These are phyloP conservation scores for Phytophthora pini DNA, from an alignment of 352 stramenopile species.

Conservation along the genomic window DNA sequence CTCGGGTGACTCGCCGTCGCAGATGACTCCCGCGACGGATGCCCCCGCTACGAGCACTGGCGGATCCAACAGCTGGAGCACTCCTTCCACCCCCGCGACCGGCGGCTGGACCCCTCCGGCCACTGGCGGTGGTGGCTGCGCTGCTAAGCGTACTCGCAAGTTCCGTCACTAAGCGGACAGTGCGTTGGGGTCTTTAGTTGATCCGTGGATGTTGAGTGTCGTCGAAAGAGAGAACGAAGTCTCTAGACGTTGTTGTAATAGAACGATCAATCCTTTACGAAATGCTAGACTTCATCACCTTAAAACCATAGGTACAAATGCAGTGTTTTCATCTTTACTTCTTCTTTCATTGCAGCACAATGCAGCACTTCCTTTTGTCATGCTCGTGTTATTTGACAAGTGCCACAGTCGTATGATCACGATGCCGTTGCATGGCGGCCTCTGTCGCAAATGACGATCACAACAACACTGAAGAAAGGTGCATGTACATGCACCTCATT, in stretches of 20 bases:
- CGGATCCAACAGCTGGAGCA: background rate
- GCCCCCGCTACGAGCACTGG: background rate
- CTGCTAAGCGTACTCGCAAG: conserved; percentile 3
- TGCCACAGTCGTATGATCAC: background rate
- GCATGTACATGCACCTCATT: background rate
- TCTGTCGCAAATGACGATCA: background rate
- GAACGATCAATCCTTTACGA: conserved; percentile 15
- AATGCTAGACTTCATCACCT: conserved; percentile 10
- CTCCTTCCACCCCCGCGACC: conserved; percentile 1
- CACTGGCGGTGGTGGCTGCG: conserved; percentile 6
- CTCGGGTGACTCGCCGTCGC: conserved; percentile 6
- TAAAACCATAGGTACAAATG: conserved; percentile 2
- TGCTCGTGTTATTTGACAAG: background rate
- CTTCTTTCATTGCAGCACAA: background rate
- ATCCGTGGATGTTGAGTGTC: conserved; percentile 12
- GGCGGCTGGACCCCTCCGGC: conserved; percentile 10
- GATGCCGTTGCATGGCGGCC: background rate
- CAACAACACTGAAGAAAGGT: background rate
- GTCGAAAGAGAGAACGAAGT: conserved; percentile 16
- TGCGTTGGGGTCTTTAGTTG: background rate
- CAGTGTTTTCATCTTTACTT: conserved; percentile 2
- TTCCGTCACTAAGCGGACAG: conserved; percentile 23
- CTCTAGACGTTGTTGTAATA: conserved; percentile 12
- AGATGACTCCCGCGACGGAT: conserved; percentile 7
- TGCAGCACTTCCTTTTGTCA: background rate